A percentile compares a stretch with the other conserved stretches of the same genome.
Conservation (phyloP, 108 stramenopile genomes). For the Nitzschia inconspicua region DNA sequence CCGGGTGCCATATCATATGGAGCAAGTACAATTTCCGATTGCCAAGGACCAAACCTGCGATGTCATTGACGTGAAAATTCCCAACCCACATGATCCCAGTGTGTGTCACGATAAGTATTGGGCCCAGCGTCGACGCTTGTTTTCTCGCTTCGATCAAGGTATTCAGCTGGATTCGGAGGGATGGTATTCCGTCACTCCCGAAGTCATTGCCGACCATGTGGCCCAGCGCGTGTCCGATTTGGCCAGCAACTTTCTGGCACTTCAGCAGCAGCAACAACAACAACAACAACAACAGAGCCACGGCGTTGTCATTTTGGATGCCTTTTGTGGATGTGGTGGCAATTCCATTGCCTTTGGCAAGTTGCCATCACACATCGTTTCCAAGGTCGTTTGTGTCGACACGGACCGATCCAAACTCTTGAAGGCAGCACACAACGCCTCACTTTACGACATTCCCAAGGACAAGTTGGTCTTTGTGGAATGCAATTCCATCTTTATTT, state of each 20-base stretch:
- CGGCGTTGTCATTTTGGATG: slow-evolving; percentile 81
- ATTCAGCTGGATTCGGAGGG: slow-evolving; percentile 90
- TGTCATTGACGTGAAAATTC: slow-evolving; percentile 36
- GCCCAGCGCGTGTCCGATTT: slow-evolving; percentile 56
- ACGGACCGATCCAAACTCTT: slow-evolving; percentile 83
- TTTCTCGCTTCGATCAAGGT: slow-evolving; percentile 88
- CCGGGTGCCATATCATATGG: slow-evolving; percentile 29
- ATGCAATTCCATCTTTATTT: slow-evolving; percentile 70
- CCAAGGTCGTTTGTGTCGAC: slow-evolving; percentile 86
- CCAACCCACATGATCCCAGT: slow-evolving; percentile 65
- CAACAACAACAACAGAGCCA: slow-evolving; percentile 1
- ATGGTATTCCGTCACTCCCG: slow-evolving; percentile 97
- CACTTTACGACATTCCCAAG: slow-evolving; percentile 81
- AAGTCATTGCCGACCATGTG: slow-evolving; percentile 89
- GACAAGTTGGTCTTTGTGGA: slow-evolving; percentile 79
- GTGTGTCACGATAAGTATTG: slow-evolving; percentile 91
- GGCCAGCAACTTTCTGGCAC: slow-evolving; percentile 21
- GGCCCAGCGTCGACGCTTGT: slow-evolving; percentile 90
- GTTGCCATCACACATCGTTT: slow-evolving; percentile 46
- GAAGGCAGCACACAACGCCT: slow-evolving; percentile 91
- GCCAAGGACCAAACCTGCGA: neutral
- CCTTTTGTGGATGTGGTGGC: slow-evolving; percentile 94
- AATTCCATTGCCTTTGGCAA: slow-evolving; percentile 87
- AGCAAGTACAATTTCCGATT: slow-evolving; percentile 12
- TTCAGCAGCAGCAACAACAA: neutral